Conservation (phyloP, 164 flowering plant species). For the Houttuynia cordata region DNA sequence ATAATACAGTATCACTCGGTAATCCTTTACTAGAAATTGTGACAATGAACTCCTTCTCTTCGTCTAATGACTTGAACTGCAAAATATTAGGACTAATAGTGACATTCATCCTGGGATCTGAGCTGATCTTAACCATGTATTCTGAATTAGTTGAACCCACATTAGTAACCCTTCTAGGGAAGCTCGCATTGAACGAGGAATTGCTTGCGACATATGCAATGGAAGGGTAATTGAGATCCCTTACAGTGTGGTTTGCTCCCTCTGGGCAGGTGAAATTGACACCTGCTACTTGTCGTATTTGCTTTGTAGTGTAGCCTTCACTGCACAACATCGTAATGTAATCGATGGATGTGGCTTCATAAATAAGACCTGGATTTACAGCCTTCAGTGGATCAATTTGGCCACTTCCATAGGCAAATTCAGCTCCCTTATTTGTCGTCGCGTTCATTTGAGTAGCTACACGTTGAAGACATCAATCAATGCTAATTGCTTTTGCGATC, state of each 20-base stretch:
- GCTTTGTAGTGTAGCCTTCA: not conserved
- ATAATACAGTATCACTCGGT: no score
- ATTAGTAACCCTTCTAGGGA: slow-evolving; percentile 39
- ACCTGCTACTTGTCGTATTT: not conserved
- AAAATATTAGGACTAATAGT: no score
- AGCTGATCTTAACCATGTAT: slow-evolving; percentile 21
- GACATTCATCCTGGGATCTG: no score
- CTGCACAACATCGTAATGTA: not conserved
- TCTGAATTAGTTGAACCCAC: slow-evolving; percentile 27
- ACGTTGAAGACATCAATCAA: no score
- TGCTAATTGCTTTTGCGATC: no score
- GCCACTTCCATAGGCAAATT: not conserved
- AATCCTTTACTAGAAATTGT: no score
- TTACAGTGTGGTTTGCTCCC: not conserved
- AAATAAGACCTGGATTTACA: not conserved
- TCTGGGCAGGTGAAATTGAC: not conserved
- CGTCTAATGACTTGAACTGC: no score
- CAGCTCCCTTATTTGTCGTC: not conserved
- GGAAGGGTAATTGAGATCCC: not conserved
- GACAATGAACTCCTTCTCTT: no score
- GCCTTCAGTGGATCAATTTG: not conserved
- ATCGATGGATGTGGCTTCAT: not conserved
- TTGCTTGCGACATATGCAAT: not conserved
- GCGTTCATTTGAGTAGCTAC: not conserved
- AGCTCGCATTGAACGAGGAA: slow-evolving; percentile 16